phyloP scores from a whole-genome alignment of 257 asterid genomes.

The Solanum pennellii region DNA sequence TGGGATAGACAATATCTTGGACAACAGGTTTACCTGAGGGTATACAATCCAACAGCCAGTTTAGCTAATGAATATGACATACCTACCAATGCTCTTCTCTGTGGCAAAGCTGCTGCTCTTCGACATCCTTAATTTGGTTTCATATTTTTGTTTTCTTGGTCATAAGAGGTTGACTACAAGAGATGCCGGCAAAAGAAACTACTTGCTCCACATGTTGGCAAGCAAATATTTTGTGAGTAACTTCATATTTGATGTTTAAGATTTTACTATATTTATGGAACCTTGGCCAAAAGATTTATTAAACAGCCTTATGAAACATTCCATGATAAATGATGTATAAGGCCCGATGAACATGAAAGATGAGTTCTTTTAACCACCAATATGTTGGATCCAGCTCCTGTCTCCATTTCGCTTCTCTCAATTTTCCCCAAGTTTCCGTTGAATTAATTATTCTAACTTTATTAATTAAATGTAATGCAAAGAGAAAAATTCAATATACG shows the following conservation, averaged over 20 bases:
- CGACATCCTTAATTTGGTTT: background rate
- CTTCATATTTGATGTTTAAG: background rate
- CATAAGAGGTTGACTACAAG: background rate
- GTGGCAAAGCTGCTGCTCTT: constrained; percentile 4
- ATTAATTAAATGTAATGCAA: too few relatives aligned
- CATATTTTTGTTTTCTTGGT: background rate
- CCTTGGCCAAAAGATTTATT: background rate
- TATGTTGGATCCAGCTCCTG: background rate
- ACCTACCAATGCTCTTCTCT: constrained; percentile 10
- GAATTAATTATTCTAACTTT: too few relatives aligned
- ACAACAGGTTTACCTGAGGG: constrained; percentile 11
- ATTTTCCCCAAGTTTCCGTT: too few relatives aligned
- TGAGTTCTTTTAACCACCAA: background rate
- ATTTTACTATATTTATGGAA: background rate
- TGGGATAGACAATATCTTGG: constrained; percentile 16
- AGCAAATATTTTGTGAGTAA: background rate
- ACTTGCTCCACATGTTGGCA: background rate
- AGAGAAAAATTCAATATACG: too few relatives aligned
- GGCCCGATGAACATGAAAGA: background rate
- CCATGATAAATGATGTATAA: background rate
- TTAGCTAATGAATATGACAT: constrained; percentile 7
- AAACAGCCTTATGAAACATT: background rate
- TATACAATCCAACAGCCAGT: constrained; percentile 5
- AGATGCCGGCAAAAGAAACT: background rate
- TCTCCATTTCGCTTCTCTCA: too few relatives aligned